phyloP scores from a whole-genome alignment of 2,329 filamentous ascomycete genomes.

The Xylariaceae sp. region DNA sequence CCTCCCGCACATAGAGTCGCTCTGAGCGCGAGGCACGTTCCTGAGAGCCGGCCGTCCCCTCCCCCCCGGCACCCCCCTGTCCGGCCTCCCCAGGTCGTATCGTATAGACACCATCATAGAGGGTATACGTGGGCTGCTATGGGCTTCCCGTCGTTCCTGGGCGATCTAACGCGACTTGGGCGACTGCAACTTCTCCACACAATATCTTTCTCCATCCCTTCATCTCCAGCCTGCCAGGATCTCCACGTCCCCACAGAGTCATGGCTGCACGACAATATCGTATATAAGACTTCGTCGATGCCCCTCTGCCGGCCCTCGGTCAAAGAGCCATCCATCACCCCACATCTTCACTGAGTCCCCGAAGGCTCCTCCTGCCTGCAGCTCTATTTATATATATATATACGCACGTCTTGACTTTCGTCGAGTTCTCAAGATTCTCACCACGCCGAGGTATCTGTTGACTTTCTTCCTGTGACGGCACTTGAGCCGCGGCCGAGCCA shows the following conservation, averaged over 20 bases:
- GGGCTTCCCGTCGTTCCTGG: constrained; percentile 20
- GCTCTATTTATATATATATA: constrained; percentile 10
- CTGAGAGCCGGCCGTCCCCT: constrained; percentile 12
- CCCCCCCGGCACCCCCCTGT: no score
- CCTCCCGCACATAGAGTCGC: constrained; percentile 12
- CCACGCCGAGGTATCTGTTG: no score
- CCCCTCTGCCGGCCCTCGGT: constrained; percentile 24
- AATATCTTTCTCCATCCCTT: constrained; percentile 16
- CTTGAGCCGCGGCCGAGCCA: no score
- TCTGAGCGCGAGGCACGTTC: constrained; percentile 19
- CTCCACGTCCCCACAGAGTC: constrained; percentile 26
- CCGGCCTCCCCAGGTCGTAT: constrained; percentile 18
- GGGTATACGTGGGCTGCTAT: constrained; percentile 17
- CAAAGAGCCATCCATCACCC: constrained; percentile 16
- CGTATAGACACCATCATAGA: constrained; percentile 10
- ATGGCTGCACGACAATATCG: constrained; percentile 26
- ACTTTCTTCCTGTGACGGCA: no score
- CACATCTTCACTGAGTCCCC: constrained; percentile 17
- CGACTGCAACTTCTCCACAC: constrained; percentile 21
- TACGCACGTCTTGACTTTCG: constrained; percentile 4
- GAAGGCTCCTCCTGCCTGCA: constrained; percentile 9
- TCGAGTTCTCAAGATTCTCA: no score
- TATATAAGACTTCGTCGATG: constrained; percentile 33
- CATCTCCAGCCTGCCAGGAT: constrained; percentile 28
- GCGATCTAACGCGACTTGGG: constrained; percentile 14